Base-by-base conservation (phyloP, 768 basidiomycete genomes). In the Xerocomus potaroensis region DNA sequence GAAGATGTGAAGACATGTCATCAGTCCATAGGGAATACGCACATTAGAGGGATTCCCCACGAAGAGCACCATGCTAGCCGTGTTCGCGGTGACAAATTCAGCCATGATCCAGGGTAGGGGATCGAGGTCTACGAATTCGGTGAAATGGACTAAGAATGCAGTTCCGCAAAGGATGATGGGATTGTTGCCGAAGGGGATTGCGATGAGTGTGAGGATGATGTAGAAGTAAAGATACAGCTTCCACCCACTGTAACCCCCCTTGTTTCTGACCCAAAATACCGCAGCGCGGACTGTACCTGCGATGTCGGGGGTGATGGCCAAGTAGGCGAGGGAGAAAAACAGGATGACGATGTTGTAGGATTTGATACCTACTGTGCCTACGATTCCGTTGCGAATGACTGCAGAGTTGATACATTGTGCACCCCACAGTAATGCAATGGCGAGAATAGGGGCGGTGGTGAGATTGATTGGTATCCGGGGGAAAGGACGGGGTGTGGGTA, bases 321-420 rank as follows among this genome's bases (percentile, higher is more conserved):
- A 85, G 68, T 97, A 97, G 0, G 93, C 91, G 41, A 96, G 73
- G 3, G 87, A 90, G 56, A 91, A 82, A 69, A 98, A 97, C 1
- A 98, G 70, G 21, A 90, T 89, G 64, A 98, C 79, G 53, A 98
- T 93, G 62, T 96, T 90, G 59, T 93, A 89, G 0, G 94, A 94
- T 55, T 86, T 80, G 21, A 97, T 77, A 4, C 85, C 85, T 49
- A 84, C 83, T 0, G 75, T 72, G 6, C 87, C 87, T 10, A 94
- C 80, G 43, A 95, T 90, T 1, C 94, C 94, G 49, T 78, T 68
- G 14, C 83, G 75, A 31, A 95, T 75, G 10, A 76, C 78, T 0
- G 51, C 23, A 0, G 60, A 47, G 44, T 72, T 56, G 31, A 81
- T 56, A 49, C 79, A 81, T 54, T 79, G 77, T 0, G 77, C 63